phyloP scores from a whole-genome alignment of 1,139 yeast species.

The Yamadazyma atmosphaerica region DNA sequence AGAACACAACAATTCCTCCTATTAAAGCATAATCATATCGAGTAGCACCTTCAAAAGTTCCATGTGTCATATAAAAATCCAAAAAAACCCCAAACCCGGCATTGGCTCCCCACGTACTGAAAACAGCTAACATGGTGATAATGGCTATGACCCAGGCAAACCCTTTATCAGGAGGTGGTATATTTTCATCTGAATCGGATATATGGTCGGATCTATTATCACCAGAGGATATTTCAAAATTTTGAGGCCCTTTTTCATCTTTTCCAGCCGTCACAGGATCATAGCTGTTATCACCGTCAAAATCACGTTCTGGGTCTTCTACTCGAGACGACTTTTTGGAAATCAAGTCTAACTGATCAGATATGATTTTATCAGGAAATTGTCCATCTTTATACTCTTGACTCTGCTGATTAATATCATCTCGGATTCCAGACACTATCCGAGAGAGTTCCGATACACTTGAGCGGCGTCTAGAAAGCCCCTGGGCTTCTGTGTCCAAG shows the following conservation, averaged over 20 bases:
- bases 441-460: conserved; percentile 28
- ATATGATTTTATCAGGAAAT: conserved; percentile 24
- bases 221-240: too few species aligned
- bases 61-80: conserved; percentile 48
- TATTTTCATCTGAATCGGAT: conserved; percentile 17
- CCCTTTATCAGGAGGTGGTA: conserved; percentile 65
- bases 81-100: conserved; percentile 70
- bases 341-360: conserved; percentile 22
- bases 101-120: conserved; percentile 76
- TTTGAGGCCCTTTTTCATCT: too few species aligned
- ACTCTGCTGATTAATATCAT: conserved; percentile 27
- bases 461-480: conserved; percentile 8
- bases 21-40: conserved; percentile 64
- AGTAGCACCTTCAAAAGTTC: conserved; percentile 57
- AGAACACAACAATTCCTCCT: conserved; percentile 62
- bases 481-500: neutral
- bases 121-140: conserved; percentile 47
- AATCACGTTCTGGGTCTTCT: conserved; percentile 9
- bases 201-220: too few species aligned
- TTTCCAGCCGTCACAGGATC: too few species aligned
- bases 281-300: too few species aligned
- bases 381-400: conserved; percentile 18
- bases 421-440: conserved; percentile 33
- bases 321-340: conserved; percentile 12
- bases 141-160: conserved; percentile 69